Base-by-base conservation (phyloP, 768 basidiomycete genomes). In the Phlebiopsis gigantea region DNA sequence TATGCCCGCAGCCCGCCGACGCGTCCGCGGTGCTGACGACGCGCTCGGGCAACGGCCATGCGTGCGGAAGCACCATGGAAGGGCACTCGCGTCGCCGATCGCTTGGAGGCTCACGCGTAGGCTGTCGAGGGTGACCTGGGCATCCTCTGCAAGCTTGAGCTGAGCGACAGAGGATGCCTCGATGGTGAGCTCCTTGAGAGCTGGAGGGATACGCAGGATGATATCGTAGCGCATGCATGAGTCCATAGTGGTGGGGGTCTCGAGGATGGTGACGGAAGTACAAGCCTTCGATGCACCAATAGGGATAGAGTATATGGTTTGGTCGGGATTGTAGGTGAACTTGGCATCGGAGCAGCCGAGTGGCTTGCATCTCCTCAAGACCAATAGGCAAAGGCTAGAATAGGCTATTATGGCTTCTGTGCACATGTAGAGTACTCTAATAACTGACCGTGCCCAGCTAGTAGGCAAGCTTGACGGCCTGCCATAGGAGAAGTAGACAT, bases 181-280 rank as follows among this genome's bases (percentile, higher is more conserved):
- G 46, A 86, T 59, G 39, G 77, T 69, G 19, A 86, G 73, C 53
- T 74, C 76, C 64, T 77, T 77, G 34, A 84, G 71, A 21, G 65
- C 70, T 4, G 75, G 73, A 7, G 84, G 84, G 28, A 84, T 65
- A 61, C 71, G 76, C 63, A 83, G 67, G 25, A 71, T 75, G 55
- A 81, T 67, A 66, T 84, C 83, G 66, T 74, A 84, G 44, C 81
- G 79, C 63, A 82, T 74, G 71, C 83, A 85, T 19, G 69, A 63
- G 9, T 30, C 24, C 17, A 22, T 25, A 45, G 65, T 57, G 2
- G 57, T 57, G 1, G 78, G 73, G 5, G 78, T 79, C 14, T 66
- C 56, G 22, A 83, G 65, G 53, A 82, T 65, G 57, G 81, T 77
- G 55, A 85, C 64, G 7, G 70, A 66, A 63, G 81, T 79, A 53